These are phyloP conservation scores for Aspergillus quadricinctus DNA, from an alignment of 2,329 filamentous ascomycete genomes.

Conservation along the genomic window DNA sequence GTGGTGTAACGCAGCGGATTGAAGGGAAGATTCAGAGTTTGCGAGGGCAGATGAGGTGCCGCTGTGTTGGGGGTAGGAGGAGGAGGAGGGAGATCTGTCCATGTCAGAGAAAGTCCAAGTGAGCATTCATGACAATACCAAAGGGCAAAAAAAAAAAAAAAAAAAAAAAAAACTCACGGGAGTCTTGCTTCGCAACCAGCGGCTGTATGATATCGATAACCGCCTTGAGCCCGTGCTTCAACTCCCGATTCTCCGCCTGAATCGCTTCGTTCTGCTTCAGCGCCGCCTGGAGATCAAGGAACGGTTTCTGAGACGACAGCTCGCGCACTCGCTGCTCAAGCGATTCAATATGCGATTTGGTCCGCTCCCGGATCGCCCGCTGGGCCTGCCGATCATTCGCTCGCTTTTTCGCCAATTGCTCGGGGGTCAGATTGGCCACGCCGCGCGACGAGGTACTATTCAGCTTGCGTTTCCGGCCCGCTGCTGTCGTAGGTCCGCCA, in stretches of 20 bases:
- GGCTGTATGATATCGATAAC: constrained; percentile 55
- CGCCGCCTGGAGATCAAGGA: constrained; percentile 74
- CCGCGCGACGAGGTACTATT: constrained; percentile 55
- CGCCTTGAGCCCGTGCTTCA: constrained; percentile 63
- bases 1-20: constrained; percentile 20
- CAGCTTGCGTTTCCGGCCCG: constrained; percentile 41
- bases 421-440: constrained; percentile 80
- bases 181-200: constrained; percentile 36
- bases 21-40: constrained; percentile 6
- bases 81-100: not conserved
- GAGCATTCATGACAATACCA: no score
- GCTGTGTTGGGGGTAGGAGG: not conserved
- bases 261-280: constrained; percentile 71
- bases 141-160: not conserved
- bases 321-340: constrained; percentile 70
- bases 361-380: constrained; percentile 76
- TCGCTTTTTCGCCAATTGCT: constrained; percentile 83
- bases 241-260: constrained; percentile 74
- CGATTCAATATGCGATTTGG: constrained; percentile 71
- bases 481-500: constrained; percentile 17
- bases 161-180: constrained; percentile 34
- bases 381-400: constrained; percentile 89
- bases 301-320: constrained; percentile 73
- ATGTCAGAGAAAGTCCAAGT: not conserved
- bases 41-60: not conserved